A percentile compares a stretch with the other conserved stretches of the same genome.
Evolutionary conservation across 768 basidiomycete species (phyloP).

Genomic region (Boletus huronensis): DNA sequence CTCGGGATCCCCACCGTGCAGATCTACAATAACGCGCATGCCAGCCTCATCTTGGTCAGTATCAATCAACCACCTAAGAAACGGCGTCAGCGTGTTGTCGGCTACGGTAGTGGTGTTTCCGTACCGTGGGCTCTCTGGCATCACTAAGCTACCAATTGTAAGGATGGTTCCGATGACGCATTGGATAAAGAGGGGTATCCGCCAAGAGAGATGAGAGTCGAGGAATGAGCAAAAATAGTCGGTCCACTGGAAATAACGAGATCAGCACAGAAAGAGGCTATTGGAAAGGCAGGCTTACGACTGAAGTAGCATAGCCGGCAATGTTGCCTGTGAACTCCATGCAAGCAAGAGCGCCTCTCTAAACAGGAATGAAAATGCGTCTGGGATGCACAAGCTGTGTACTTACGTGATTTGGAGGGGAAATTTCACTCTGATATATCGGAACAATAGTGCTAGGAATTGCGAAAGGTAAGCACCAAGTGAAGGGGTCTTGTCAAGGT

Average conservation of each 20-base stretch:
- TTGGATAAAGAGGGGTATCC: slow-evolving; percentile 85
- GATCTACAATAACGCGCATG: slow-evolving; percentile 79
- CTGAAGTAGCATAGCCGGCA: slow-evolving; percentile 84
- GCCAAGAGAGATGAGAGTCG: slow-evolving; percentile 84
- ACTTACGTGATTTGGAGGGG: slow-evolving; percentile 82
- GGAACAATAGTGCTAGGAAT: slow-evolving; percentile 80
- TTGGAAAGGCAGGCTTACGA: slow-evolving; percentile 49
- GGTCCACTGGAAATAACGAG: slow-evolving; percentile 59
- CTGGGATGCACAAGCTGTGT: neutral
- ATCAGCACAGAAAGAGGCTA: neutral
- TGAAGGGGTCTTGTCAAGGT: neutral
- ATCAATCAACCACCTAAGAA: slow-evolving; percentile 81
- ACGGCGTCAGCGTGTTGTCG: slow-evolving; percentile 1
- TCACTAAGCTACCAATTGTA: slow-evolving; percentile 69
- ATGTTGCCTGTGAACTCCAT: slow-evolving; percentile 96
- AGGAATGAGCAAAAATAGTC: slow-evolving; percentile 93
- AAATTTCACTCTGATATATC: slow-evolving; percentile 94
- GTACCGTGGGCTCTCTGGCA: slow-evolving; percentile 89
- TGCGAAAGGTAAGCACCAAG: slow-evolving; percentile 4
- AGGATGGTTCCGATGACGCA: slow-evolving; percentile 83
- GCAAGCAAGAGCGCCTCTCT: slow-evolving; percentile 89
- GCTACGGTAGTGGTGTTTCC: slow-evolving; percentile 1
- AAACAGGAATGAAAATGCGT: slow-evolving; percentile 4
- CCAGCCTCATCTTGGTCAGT: slow-evolving; percentile 80
- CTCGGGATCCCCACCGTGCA: slow-evolving; percentile 78